Evolutionary conservation across 495 filamentous ascomycete genomes (phyloP), one percentile per base, ranked within the genome.

Genomic region (Neurospora intermedia): DNA sequence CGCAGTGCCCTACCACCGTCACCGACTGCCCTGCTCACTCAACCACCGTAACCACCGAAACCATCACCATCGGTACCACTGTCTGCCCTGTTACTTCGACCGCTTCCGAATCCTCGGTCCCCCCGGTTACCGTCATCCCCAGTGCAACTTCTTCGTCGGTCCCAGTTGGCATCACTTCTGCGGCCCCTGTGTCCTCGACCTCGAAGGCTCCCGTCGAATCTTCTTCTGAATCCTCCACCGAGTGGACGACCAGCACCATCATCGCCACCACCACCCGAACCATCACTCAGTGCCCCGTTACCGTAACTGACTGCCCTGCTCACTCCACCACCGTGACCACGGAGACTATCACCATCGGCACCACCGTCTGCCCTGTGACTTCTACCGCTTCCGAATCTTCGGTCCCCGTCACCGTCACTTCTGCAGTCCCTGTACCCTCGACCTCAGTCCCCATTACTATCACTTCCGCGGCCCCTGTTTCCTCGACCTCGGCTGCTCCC

Each of bases 221-320:
- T 23, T 39, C 35, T 38, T 38, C 35, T 38, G 35, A 38, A 4
- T 38, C 35, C 35, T 38, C 72, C 42, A 71, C 71, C 72, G 23
- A 72, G 72, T 83, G 83, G 46, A 89, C 87, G 43, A 87, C 85
- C 39, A 88, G 85, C 27, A 90, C 89, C 59, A 83, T 89, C 16
- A 88, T 84, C 74, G 82, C 83, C 16, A 91, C 89, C 15, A 87
- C 84, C 69, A 81, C 84, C 73, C 78, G 86, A 70, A 90, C 89
- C 5, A 82, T 89, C 76, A 90, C 86, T 11, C 83, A 81, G 74
- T 91, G 88, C 78, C 84, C 85, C 7, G 75, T 87, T 0, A 84
- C 80, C 4, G 86, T 90, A 15, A 87, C 85, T 35, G 76, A 87
- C 75, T 91, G 89, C 81, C 88, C 89, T n/a, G 86, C 85, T 79